Conservation (phyloP, 129 eudicot species). For the Artemisia tridentata region DNA sequence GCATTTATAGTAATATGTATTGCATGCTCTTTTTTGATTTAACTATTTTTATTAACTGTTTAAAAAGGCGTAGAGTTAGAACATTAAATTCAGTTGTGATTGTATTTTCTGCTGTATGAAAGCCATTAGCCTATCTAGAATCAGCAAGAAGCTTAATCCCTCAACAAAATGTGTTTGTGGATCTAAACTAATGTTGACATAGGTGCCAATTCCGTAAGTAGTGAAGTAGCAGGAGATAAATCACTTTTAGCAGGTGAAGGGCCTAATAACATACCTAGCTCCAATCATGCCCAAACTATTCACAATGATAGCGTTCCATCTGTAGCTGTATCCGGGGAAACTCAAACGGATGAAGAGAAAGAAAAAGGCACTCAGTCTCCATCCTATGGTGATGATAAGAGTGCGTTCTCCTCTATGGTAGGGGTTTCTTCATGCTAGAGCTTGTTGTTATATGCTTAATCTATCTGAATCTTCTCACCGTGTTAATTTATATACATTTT, state of each 20-base stretch:
- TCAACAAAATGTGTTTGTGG: too few relatives aligned
- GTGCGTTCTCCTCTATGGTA: conserved; percentile 71
- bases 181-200: conserved; percentile 13
- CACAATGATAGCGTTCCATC: conserved; percentile 53
- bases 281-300: conserved; percentile 43
- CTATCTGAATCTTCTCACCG: not conserved
- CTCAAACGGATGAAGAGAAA: conserved; percentile 63
- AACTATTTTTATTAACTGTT: too few relatives aligned
- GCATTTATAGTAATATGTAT: too few relatives aligned
- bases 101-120: too few relatives aligned
- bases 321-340: conserved; percentile 55
- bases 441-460: not conserved
- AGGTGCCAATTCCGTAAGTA: conserved; percentile 45
- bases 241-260: conserved; percentile 43
- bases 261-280: conserved; percentile 33
- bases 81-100: too few relatives aligned
- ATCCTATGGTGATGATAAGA: conserved; percentile 64
- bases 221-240: conserved; percentile 54
- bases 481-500: conserved; percentile 9
- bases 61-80: too few relatives aligned
- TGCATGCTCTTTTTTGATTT: too few relatives aligned
- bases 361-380: conserved; percentile 52
- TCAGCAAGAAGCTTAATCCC: too few relatives aligned
- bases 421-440: not conserved
- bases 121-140: too few relatives aligned